A percentile compares a stretch with the other conserved stretches of the same genome.
Conservation (phyloP, 345 rosid genomes). For the Hibiscus tridactylites region DNA sequence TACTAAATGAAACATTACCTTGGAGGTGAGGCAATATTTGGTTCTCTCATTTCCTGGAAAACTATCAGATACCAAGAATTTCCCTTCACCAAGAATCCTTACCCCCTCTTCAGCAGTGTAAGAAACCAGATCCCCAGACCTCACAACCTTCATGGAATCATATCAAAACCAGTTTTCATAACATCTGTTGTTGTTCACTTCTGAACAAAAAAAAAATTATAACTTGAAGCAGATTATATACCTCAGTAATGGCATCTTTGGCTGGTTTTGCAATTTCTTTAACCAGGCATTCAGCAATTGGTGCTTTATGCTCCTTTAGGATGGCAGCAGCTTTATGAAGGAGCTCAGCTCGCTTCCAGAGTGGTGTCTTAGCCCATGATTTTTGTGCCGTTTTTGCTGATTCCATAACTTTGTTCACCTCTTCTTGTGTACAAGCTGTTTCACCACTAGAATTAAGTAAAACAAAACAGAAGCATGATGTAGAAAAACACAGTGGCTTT, state of each 20-base stretch:
- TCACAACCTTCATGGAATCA: slow-evolving; percentile 56
- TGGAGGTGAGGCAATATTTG: slow-evolving; percentile 52
- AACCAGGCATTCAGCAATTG: slow-evolving; percentile 83
- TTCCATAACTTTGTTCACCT: slow-evolving; percentile 89
- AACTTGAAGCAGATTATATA: neutral
- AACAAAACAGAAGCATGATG: neutral
- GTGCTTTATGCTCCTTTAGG: slow-evolving; percentile 73
- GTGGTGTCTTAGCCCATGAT: slow-evolving; percentile 90
- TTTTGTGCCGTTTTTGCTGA: slow-evolving; percentile 75
- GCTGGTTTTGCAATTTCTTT: slow-evolving; percentile 98
- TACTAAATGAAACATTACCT: neutral
- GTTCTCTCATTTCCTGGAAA: slow-evolving; percentile 97
- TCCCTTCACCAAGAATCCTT: slow-evolving; percentile 88
- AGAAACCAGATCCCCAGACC: slow-evolving; percentile 93
- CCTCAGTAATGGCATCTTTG: slow-evolving; percentile 91
- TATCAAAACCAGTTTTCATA: neutral
- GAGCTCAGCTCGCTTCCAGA: slow-evolving; percentile 97
- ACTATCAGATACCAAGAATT: slow-evolving; percentile 87
- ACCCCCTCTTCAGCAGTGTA: slow-evolving; percentile 97
- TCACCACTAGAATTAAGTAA: neutral
- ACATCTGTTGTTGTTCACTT: neutral
- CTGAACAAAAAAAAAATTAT: neutral
- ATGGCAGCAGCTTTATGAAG: slow-evolving; percentile 95
- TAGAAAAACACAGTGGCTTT: neutral
- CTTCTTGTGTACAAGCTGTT: slow-evolving; percentile 92